A percentile compares a stretch with the other conserved stretches of the same genome.
These are phyloP conservation scores for Xylaria telfairii DNA, from an alignment of 495 filamentous ascomycete species.

Conservation along the genomic window DNA sequence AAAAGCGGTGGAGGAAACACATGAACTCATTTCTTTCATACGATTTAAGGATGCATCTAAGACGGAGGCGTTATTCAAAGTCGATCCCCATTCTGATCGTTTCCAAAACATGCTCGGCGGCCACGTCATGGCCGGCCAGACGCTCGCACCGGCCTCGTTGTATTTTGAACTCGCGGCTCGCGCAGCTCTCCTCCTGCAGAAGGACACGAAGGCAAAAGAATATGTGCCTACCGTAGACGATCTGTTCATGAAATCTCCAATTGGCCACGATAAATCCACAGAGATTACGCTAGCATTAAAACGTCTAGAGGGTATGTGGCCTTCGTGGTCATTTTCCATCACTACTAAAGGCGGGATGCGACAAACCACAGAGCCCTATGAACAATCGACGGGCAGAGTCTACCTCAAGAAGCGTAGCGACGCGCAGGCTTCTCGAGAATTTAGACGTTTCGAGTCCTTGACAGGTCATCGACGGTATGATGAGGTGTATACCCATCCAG, in stretches of 20 bases:
- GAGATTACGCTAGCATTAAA: conserved; percentile 27
- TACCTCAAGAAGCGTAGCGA: conserved; percentile 20
- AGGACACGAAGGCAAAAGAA: background rate
- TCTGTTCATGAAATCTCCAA: conserved; percentile 32
- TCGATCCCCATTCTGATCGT: conserved; percentile 26
- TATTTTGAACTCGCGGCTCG: conserved; percentile 49
- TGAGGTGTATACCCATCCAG: conserved; percentile 18
- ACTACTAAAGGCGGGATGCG: conserved; percentile 9
- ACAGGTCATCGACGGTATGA: conserved; percentile 9
- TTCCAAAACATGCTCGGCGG: conserved; percentile 36
- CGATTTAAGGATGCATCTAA: conserved; percentile 28
- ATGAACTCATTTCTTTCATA: conserved; percentile 41
- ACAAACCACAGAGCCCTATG: conserved; percentile 12
- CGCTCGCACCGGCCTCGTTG: conserved; percentile 50
- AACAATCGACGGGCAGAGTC: conserved; percentile 25
- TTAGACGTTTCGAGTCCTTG: conserved; percentile 13
- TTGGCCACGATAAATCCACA: conserved; percentile 24
- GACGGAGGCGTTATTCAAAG: conserved; percentile 26
- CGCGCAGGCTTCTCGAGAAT: conserved; percentile 12
- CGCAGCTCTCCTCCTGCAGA: conserved; percentile 29
- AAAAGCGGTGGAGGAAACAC: conserved; percentile 27
- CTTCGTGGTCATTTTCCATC: conserved; percentile 31
- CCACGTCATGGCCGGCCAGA: conserved; percentile 45
- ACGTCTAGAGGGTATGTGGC: conserved; percentile 12
- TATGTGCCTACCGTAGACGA: conserved; percentile 24